Percentiles rank a stretch among this genome's conserved stretches.
Conservation (phyloP, 2,329 filamentous ascomycete genomes). For the Penicillium oxalicum region DNA sequence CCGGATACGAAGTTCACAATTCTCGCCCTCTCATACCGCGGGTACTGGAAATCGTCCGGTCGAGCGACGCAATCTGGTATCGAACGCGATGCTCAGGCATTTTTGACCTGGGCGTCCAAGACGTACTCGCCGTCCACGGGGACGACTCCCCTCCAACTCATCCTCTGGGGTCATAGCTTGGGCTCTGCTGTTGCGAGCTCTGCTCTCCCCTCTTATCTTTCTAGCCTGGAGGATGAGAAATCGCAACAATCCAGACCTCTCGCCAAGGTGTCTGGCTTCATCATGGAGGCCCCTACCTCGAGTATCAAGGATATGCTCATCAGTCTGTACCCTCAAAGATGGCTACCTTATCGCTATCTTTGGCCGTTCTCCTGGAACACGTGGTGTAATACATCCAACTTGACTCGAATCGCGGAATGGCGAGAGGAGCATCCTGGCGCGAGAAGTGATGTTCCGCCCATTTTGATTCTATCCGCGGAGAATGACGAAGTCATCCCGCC, state of each 20-base stretch:
- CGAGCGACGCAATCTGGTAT: conserved; percentile 65
- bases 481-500: conserved; percentile 42
- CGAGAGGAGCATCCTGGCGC: conserved; percentile 5
- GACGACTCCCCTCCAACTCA: conserved; percentile 30
- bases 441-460: conserved; percentile 17
- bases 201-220: conserved; percentile 46
- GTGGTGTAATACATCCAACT: conserved; percentile 45
- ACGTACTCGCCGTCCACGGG: conserved; percentile 24
- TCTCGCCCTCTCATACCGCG: conserved; percentile 55
- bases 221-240: background rate
- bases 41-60: conserved; percentile 73
- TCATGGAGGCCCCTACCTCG: conserved; percentile 72
- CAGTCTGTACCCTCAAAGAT: conserved; percentile 69
- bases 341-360: conserved; percentile 71
- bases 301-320: conserved; percentile 65
- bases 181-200: conserved; percentile 66
- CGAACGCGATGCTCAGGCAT: conserved; percentile 60
- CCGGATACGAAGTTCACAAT: conserved; percentile 31
- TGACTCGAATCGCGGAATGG: conserved; percentile 34
- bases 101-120: conserved; percentile 55
- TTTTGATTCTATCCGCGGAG: conserved; percentile 39
- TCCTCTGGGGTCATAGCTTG: conserved; percentile 74
- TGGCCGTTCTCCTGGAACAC: conserved; percentile 64
- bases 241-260: background rate
- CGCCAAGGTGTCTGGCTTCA: conserved; percentile 42